These are phyloP conservation scores for Exophiala aquamarina DNA, from an alignment of 2,329 filamentous ascomycete species.

Conservation along the genomic window DNA sequence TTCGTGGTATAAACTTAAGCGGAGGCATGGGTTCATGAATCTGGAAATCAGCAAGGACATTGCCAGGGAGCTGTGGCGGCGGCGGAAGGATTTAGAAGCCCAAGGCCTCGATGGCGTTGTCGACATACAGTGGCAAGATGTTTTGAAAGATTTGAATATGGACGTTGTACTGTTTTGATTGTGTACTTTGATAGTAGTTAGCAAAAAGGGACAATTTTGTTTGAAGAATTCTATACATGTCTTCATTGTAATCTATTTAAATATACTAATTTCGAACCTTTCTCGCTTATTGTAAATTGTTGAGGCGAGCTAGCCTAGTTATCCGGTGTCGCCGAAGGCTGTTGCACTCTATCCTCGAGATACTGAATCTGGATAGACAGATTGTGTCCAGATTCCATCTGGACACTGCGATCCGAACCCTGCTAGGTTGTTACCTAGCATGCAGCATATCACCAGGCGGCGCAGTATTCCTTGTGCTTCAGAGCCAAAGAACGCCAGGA, in stretches of 20 bases:
- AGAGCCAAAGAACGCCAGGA: slow-evolving; percentile 8
- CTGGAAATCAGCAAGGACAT: slow-evolving; percentile 35
- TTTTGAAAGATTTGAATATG: slow-evolving; percentile 35
- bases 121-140: slow-evolving; percentile 35
- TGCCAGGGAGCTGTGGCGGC: slow-evolving; percentile 34
- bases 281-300: no score
- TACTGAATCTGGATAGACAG: background rate
- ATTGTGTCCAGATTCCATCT: background rate
- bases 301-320: no score
- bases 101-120: slow-evolving; percentile 10
- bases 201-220: no score
- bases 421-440: background rate
- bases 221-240: no score
- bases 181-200: no score
- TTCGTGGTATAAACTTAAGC: slow-evolving; percentile 34
- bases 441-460: slow-evolving; percentile 2
- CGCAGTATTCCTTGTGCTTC: slow-evolving; percentile 1
- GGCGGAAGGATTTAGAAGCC: slow-evolving; percentile 12
- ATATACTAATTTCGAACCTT: no score
- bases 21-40: slow-evolving; percentile 37
- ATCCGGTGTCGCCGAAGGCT: background rate
- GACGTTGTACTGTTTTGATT: slow-evolving; percentile 33
- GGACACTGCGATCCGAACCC: background rate
- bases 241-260: no score
- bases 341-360: background rate